These are phyloP conservation scores for Pholiota microspora DNA, from an alignment of 768 basidiomycete species.

Conservation along the genomic window DNA sequence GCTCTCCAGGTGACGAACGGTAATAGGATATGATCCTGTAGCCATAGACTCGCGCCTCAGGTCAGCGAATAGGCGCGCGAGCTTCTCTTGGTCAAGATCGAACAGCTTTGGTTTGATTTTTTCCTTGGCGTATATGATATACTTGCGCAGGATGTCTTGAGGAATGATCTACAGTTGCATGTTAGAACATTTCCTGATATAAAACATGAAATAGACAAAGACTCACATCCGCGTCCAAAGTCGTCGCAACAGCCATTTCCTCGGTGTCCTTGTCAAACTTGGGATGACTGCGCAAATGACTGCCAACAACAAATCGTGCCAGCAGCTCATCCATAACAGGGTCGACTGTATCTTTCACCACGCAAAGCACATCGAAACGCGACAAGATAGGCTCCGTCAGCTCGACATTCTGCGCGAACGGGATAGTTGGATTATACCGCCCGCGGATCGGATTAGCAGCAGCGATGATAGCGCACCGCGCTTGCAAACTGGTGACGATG, in stretches of 20 bases:
- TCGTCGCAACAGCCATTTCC: conserved; percentile 91
- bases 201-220: background rate
- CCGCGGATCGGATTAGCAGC: conserved; percentile 98
- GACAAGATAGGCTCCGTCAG: conserved; percentile 97
- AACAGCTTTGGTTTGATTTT: conserved; percentile 90
- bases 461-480: conserved; percentile 95
- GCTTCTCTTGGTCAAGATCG: conserved; percentile 94
- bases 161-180: conserved; percentile 76
- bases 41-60: conserved; percentile 93
- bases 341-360: conserved; percentile 97
- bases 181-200: background rate
- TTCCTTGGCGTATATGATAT: conserved; percentile 98
- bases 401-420: conserved; percentile 98
- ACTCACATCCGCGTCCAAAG: conserved; percentile 86
- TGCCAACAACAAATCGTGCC: conserved; percentile 97
- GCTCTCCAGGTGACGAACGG: conserved; percentile 95
- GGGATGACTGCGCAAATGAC: conserved; percentile 92
- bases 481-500: conserved; percentile 97
- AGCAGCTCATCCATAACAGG: conserved; percentile 96
- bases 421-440: conserved; percentile 96
- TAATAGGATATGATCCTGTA: conserved; percentile 98
- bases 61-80: conserved; percentile 91
- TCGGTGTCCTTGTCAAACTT: conserved; percentile 84
- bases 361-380: conserved; percentile 96
- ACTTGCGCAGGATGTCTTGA: conserved; percentile 94